Percentiles rank a stretch among this genome's conserved stretches.
phyloP scores from a whole-genome alignment of 495 filamentous ascomycete species.

The Peziza echinospora region DNA sequence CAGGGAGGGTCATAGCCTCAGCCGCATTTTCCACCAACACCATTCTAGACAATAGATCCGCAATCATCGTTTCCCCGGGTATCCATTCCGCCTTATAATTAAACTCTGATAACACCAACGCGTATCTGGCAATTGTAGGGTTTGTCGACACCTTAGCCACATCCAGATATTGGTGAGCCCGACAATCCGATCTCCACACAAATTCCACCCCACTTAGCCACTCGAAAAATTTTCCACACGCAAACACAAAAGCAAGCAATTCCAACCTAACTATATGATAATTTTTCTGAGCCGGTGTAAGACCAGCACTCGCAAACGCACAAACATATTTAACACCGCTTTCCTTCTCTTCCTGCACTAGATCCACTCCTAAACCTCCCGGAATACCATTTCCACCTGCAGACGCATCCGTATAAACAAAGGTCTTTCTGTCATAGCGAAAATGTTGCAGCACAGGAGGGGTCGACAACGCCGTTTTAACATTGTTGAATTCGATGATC shows the following conservation, averaged over 20 bases:
- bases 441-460: neutral
- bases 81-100: neutral
- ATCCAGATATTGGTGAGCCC: slow-evolving; percentile 1
- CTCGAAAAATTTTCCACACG: neutral
- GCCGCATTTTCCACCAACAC: neutral
- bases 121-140: neutral
- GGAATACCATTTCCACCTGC: neutral
- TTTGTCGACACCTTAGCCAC: neutral
- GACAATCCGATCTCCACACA: neutral
- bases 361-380: neutral
- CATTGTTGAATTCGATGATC: neutral
- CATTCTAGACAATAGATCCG: neutral
- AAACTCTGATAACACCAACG: neutral
- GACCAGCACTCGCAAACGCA: neutral
- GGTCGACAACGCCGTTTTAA: neutral
- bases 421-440: neutral
- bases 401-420: neutral
- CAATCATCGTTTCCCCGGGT: neutral
- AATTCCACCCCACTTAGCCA: neutral
- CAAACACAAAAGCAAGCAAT: neutral
- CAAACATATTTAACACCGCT: neutral
- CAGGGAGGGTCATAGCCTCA: neutral
- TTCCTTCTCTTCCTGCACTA: neutral
- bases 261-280: neutral
- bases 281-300: neutral